Conservation (phyloP, 2,329 filamentous ascomycete genomes). For the Ceratocystis lukuohia region DNA sequence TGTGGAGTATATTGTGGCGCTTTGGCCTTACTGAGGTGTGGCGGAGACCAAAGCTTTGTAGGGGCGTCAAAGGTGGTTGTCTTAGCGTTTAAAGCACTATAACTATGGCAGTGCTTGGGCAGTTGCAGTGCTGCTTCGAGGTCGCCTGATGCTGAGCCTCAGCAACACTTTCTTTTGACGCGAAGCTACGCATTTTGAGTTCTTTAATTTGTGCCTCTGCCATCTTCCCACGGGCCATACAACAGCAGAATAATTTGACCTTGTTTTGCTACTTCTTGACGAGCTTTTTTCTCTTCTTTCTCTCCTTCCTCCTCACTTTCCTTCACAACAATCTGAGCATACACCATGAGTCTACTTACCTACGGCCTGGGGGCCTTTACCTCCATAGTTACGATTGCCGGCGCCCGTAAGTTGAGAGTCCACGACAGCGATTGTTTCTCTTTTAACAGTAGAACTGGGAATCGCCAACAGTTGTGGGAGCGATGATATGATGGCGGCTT, state of each 20-base stretch:
- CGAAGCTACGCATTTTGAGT: not conserved
- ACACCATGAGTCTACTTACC: constrained; percentile 53
- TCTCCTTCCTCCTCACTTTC: not conserved
- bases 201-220: not conserved
- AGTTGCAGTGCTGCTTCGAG: not conserved
- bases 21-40: not conserved
- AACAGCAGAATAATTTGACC: not conserved
- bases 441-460: not conserved
- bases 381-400: constrained; percentile 57
- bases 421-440: not conserved
- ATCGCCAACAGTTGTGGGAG: not conserved
- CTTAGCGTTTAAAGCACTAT: not conserved
- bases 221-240: constrained; percentile 1
- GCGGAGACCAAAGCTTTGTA: not conserved
- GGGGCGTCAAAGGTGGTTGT: not conserved
- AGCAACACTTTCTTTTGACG: not conserved
- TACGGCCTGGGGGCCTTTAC: constrained; percentile 58
- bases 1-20: constrained; percentile 3
- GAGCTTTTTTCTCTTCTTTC: constrained; percentile 4
- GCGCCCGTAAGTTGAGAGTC: constrained; percentile 52
- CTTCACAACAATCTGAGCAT: constrained; percentile 18
- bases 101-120: not conserved
- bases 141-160: not conserved
- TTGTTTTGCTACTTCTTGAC: constrained; percentile 1
- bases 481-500: not conserved